Conservation (phyloP, 768 basidiomycete species). For the Pisolithus sp. region DNA sequence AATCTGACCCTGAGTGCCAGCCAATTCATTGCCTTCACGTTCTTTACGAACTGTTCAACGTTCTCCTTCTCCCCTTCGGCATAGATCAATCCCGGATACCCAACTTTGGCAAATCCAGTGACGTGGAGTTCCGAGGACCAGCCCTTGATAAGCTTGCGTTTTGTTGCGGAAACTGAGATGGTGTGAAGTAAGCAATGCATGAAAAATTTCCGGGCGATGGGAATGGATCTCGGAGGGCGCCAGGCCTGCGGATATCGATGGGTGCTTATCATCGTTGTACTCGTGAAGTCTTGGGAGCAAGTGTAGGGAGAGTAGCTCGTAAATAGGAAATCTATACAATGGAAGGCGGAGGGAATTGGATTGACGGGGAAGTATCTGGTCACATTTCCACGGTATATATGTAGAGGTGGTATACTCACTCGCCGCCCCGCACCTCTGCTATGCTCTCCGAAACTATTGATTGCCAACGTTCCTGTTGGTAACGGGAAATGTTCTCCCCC, state of each 20-base stretch:
- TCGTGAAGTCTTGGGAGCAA: slow-evolving; percentile 52
- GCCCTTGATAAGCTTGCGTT: slow-evolving; percentile 49
- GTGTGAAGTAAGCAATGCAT: slow-evolving; percentile 68
- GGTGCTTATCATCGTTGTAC: slow-evolving; percentile 11
- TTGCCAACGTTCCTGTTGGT: slow-evolving; percentile 47
- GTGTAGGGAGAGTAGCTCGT: slow-evolving; percentile 51
- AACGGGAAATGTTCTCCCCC: slow-evolving; percentile 40
- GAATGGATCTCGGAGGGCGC: background rate
- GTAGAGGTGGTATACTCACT: slow-evolving; percentile 16
- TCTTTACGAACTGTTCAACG: slow-evolving; percentile 57
- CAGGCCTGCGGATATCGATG: background rate
- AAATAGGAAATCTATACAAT: slow-evolving; percentile 50
- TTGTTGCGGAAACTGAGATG: slow-evolving; percentile 60
- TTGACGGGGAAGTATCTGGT: too few relatives aligned
- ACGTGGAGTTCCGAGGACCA: slow-evolving; percentile 52
- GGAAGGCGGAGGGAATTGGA: background rate
- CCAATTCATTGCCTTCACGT: slow-evolving; percentile 76
- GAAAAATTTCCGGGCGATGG: slow-evolving; percentile 28
- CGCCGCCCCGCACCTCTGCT: slow-evolving; percentile 27
- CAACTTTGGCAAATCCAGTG: slow-evolving; percentile 66
- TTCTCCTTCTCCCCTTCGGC: slow-evolving; percentile 47
- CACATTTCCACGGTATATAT: background rate
- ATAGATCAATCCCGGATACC: slow-evolving; percentile 73
- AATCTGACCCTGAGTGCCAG: slow-evolving; percentile 61
- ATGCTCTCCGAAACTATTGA: slow-evolving; percentile 32